A percentile compares a stretch with the other conserved stretches of the same genome.
These are phyloP conservation scores for Scalesia atractyloides DNA, from an alignment of 129 eudicot species.

Conservation along the genomic window DNA sequence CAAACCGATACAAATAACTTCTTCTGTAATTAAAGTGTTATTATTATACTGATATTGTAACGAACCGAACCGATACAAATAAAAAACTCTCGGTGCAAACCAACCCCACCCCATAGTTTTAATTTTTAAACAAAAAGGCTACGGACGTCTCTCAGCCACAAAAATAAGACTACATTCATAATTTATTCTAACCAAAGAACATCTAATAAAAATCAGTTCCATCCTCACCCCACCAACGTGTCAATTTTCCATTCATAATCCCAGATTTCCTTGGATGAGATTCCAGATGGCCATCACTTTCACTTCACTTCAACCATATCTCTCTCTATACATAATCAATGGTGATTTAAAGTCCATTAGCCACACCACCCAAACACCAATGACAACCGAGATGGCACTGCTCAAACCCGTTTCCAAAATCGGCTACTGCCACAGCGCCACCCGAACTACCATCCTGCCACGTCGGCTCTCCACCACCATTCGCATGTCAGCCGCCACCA, in stretches of 20 bases:
- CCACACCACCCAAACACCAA: conserved; percentile 11
- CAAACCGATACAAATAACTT: no score
- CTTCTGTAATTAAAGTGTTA: no score
- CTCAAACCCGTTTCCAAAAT: conserved; percentile 73
- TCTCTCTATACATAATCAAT: neutral
- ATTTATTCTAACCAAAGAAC: conserved; percentile 3
- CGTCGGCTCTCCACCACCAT: conserved; percentile 37
- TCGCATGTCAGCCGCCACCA: conserved; percentile 36
- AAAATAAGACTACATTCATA: neutral
- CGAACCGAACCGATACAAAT: no score
- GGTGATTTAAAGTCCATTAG: neutral
- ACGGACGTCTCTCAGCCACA: neutral
- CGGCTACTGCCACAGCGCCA: conserved; percentile 30
- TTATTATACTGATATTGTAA: no score
- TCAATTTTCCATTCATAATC: conserved; percentile 42
- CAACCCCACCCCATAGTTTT: no score
- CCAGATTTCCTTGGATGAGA: conserved; percentile 81
- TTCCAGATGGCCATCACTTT: conserved; percentile 35
- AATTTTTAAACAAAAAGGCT: conserved; percentile 1
- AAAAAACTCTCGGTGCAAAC: no score
- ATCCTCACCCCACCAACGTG: conserved; percentile 50
- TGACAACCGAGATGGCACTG: conserved; percentile 67
- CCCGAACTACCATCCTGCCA: conserved; percentile 34
- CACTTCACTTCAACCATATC: conserved; percentile 24
- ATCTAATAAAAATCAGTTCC: conserved; percentile 20